phyloP scores from a whole-genome alignment of 1,284 basidiomycete species.

The Apiotrichum sp. region DNA sequence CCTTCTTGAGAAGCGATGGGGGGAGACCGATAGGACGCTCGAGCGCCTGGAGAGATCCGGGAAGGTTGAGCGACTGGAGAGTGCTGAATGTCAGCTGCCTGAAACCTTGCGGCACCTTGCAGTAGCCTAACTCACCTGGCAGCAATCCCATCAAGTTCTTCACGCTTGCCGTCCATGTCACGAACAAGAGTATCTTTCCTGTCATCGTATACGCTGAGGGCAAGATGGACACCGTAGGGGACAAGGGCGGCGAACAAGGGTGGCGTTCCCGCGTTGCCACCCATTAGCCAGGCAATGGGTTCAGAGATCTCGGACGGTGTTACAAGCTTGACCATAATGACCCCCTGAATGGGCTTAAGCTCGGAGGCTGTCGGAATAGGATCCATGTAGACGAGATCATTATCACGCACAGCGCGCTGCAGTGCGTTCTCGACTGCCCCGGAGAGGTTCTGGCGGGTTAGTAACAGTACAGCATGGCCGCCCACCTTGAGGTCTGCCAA shows the following conservation, averaged over 20 bases:
- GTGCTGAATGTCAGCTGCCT: slow-evolving; percentile 50
- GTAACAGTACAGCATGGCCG: slow-evolving; percentile 5
- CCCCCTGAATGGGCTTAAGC: slow-evolving; percentile 61
- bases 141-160: slow-evolving; percentile 60
- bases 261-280: slow-evolving; percentile 52
- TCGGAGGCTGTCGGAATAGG: slow-evolving; percentile 69
- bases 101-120: no score
- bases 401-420: slow-evolving; percentile 76
- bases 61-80: slow-evolving; percentile 69
- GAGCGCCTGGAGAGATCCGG: slow-evolving; percentile 78
- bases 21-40: slow-evolving; percentile 82
- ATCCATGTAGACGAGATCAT: slow-evolving; percentile 92
- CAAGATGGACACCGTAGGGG: slow-evolving; percentile 81
- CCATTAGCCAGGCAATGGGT: slow-evolving; percentile 49
- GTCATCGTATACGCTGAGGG: slow-evolving; percentile 80
- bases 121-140: slow-evolving; percentile 54
- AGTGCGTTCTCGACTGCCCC: slow-evolving; percentile 54
- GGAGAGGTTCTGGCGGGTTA: slow-evolving; percentile 58
- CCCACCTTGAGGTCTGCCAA: slow-evolving; percentile 68
- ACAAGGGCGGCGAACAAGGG: slow-evolving; percentile 72
- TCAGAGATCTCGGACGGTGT: slow-evolving; percentile 61
- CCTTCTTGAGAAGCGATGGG: slow-evolving; percentile 76
- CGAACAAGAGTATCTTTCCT: slow-evolving; percentile 68
- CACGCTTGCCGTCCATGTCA: slow-evolving; percentile 58
- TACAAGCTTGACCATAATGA: slow-evolving; percentile 62